Evolutionary conservation across 148 eudicot species (phyloP).

Genomic region (Suaeda aralocaspica): DNA sequence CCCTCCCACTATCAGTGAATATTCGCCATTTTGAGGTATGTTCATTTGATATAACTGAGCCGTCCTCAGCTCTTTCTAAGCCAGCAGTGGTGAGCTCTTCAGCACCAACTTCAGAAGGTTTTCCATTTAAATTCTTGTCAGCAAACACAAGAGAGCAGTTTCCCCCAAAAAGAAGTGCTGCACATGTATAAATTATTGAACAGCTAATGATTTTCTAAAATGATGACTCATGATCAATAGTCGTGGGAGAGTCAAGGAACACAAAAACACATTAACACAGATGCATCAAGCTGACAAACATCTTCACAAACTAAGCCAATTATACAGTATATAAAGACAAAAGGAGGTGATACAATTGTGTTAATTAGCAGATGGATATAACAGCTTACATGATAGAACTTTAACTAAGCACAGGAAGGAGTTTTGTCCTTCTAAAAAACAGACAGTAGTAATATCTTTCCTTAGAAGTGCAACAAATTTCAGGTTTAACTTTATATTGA

Average conservation of each 20-base stretch:
- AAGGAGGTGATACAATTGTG: neutral
- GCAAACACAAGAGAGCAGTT: conserved; percentile 52
- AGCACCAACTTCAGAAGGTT: conserved; percentile 33
- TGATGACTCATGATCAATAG: neutral
- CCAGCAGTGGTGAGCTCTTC: conserved; percentile 32
- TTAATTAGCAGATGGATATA: neutral
- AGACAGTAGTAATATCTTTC: neutral
- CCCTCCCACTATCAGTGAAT: conserved; percentile 81
- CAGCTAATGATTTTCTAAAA: neutral
- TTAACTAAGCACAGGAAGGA: neutral
- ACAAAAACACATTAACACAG: neutral
- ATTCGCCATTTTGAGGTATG: conserved; percentile 96
- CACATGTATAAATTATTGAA: neutral
- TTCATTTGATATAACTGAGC: conserved; percentile 72
- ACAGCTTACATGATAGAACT: neutral
- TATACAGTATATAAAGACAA: neutral
- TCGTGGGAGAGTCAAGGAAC: neutral
- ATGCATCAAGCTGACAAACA: neutral
- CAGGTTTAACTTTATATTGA: neutral
- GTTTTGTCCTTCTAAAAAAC: neutral
- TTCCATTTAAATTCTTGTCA: conserved; percentile 47
- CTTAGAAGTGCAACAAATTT: neutral
- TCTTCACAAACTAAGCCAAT: neutral
- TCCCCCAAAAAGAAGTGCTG: conserved; percentile 52
- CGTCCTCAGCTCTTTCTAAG: conserved; percentile 71